phyloP scores from a whole-genome alignment of 768 basidiomycete genomes.

The Wakefieldia striispora region DNA sequence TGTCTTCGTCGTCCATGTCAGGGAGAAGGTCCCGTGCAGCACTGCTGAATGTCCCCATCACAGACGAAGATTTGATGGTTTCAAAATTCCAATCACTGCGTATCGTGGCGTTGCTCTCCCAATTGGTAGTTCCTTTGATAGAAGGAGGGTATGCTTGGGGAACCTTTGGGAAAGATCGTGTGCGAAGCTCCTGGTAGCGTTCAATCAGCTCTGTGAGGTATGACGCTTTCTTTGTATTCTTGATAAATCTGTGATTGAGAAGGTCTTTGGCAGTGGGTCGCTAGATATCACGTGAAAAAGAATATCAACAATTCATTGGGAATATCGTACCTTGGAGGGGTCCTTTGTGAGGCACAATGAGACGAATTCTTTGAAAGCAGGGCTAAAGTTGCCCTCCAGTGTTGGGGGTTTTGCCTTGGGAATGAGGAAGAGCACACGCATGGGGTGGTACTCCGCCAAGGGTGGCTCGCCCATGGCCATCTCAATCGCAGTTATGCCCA shows the following conservation, averaged over 20 bases:
- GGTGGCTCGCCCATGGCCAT: constrained; percentile 98
- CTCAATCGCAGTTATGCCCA: constrained; percentile 97
- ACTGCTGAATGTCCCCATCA: constrained; percentile 76
- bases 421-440: constrained; percentile 97
- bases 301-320: neutral
- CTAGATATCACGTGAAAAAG: constrained; percentile 40
- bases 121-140: constrained; percentile 54
- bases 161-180: constrained; percentile 57
- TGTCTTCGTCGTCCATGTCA: constrained; percentile 57
- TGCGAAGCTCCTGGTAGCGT: constrained; percentile 75
- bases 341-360: constrained; percentile 91
- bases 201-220: constrained; percentile 87
- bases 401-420: constrained; percentile 94
- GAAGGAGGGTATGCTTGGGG: constrained; percentile 56
- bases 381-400: constrained; percentile 82
- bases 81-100: constrained; percentile 97
- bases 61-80: constrained; percentile 67
- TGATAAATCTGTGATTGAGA: constrained; percentile 91
- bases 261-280: constrained; percentile 90
- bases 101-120: constrained; percentile 75
- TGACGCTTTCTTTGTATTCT: constrained; percentile 75
- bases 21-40: constrained; percentile 69
- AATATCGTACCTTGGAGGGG: constrained; percentile 59
- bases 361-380: constrained; percentile 92
- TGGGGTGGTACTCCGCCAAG: constrained; percentile 94